Evolutionary conservation across 2,329 filamentous ascomycete species (phyloP).

Genomic region (Neodidymelliopsis sp.): DNA sequence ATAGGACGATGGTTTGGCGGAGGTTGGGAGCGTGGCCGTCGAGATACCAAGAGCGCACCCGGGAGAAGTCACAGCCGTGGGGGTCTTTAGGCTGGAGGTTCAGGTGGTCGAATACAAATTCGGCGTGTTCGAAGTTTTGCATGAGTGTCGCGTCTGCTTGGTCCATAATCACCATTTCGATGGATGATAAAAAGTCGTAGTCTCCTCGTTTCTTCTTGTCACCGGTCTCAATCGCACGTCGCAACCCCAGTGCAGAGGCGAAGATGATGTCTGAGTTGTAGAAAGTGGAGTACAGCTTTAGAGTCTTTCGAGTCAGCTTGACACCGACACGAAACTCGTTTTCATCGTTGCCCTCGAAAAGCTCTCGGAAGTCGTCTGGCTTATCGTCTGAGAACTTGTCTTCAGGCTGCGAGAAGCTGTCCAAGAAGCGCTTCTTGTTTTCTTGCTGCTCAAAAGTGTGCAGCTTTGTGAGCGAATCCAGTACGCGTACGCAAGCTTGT

Average conservation of each 20-base stretch:
- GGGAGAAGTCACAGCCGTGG: conserved; percentile 92
- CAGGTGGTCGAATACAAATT: conserved; percentile 88
- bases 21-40: conserved; percentile 81
- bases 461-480: conserved; percentile 78
- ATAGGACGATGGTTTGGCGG: conserved; percentile 84
- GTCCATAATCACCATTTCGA: conserved; percentile 89
- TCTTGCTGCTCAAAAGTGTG: conserved; percentile 90
- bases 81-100: conserved; percentile 89
- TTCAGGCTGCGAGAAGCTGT: conserved; percentile 76
- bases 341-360: conserved; percentile 95
- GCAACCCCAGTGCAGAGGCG: conserved; percentile 86
- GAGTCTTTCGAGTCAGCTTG: conserved; percentile 94
- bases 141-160: conserved; percentile 92
- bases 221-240: conserved; percentile 84
- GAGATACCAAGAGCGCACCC: conserved; percentile 91
- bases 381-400: conserved; percentile 75
- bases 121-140: conserved; percentile 98
- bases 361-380: conserved; percentile 83
- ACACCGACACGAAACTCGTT: conserved; percentile 96
- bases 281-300: conserved; percentile 94
- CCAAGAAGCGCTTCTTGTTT: conserved; percentile 90
- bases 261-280: conserved; percentile 97
- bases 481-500: conserved; percentile 79
- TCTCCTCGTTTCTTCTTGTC: conserved; percentile 71
- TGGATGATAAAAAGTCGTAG: conserved; percentile 90